Conservation (phyloP, 306 rosid species). For the Trichosanthes truncata region DNA sequence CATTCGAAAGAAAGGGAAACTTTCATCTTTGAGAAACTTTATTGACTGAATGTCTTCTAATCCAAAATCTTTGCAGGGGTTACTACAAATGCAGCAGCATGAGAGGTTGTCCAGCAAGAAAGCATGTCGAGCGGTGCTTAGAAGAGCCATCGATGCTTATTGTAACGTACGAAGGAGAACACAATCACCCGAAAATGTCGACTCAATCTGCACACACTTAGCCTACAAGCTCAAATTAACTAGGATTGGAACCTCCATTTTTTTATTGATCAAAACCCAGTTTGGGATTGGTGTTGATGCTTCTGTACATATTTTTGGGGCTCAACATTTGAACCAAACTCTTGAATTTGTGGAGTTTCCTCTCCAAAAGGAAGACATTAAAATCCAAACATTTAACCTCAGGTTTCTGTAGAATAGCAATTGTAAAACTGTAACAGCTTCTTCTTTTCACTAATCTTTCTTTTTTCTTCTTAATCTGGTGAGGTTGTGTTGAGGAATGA, state of each 20-base stretch:
- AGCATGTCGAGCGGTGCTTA: constrained; percentile 94
- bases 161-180: constrained; percentile 97
- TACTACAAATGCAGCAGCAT: constrained; percentile 99
- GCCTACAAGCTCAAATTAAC: constrained; percentile 25
- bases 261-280: constrained; percentile 5
- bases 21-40: constrained; percentile 10
- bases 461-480: background rate
- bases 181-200: constrained; percentile 72
- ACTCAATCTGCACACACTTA: constrained; percentile 74
- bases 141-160: constrained; percentile 93
- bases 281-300: constrained; percentile 6
- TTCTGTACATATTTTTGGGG: constrained; percentile 1
- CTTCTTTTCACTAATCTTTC: background rate
- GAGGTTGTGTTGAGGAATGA: background rate
- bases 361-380: background rate
- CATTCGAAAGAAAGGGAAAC: background rate
- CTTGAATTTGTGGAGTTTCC: constrained; percentile 2
- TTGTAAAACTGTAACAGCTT: background rate
- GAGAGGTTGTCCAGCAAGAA: constrained; percentile 99
- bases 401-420: background rate
- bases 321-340: background rate
- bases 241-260: constrained; percentile 19
- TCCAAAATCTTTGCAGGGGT: constrained; percentile 51
- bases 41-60: background rate
- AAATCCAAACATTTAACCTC: background rate